Evolutionary conservation across 2,329 filamentous ascomycete species (phyloP).

Genomic region (Scleromitrula shiraiana): DNA sequence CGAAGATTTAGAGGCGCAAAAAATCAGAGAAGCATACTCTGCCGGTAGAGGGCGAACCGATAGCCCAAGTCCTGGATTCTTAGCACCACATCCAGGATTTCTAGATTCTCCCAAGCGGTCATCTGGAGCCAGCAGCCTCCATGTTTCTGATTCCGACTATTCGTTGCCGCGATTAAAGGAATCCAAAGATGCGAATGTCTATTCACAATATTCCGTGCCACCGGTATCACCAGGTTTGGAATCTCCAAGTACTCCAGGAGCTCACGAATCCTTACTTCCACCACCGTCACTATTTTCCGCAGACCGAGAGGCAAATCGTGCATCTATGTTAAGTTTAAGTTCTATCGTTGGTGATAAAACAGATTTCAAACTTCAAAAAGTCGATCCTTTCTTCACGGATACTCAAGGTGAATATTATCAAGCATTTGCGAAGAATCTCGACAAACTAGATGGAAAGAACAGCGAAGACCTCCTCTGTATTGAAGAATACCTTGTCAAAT

Average conservation of each 20-base stretch:
- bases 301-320: conserved; percentile 1
- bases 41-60: conserved; percentile 5
- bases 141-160: conserved; percentile 7
- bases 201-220: conserved; percentile 6
- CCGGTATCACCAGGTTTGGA: conserved; percentile 5
- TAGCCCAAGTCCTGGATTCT: conserved; percentile 1
- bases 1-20: conserved; percentile 6
- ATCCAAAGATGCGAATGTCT: neutral
- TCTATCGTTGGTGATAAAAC: conserved; percentile 50
- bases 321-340: conserved; percentile 39
- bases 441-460: conserved; percentile 44
- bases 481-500: conserved; percentile 55
- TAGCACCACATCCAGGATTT: conserved; percentile 2
- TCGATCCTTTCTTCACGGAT: conserved; percentile 61
- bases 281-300: conserved; percentile 7
- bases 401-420: conserved; percentile 52
- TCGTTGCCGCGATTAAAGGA: conserved; percentile 7
- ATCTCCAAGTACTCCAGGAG: conserved; percentile 1
- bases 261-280: conserved; percentile 11
- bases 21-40: neutral
- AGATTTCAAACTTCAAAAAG: conserved; percentile 55
- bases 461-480: conserved; percentile 54
- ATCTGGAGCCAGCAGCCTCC: conserved; percentile 2
- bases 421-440: conserved; percentile 49
- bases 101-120: conserved; percentile 3